Evolutionary conservation across 768 basidiomycete genomes (phyloP).

Genomic region (Suillus clintonianus): DNA sequence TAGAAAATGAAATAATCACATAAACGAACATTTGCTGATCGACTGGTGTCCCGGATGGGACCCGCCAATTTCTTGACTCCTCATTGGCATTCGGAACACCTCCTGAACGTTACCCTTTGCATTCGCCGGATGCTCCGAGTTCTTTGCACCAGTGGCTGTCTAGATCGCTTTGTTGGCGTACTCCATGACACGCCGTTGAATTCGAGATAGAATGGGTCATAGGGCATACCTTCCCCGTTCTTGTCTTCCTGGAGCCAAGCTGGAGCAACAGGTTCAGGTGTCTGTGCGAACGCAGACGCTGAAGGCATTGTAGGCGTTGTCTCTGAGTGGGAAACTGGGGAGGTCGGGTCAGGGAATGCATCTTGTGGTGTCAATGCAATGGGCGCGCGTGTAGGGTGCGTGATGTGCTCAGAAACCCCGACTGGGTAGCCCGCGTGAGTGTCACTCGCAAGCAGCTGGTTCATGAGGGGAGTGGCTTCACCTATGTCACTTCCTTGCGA

Average conservation of each 20-base stretch:
- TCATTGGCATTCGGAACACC: not conserved
- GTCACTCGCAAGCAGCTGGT: not conserved
- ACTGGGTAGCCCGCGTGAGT: conserved; percentile 19
- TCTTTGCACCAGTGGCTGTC: not conserved
- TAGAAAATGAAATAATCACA: not conserved
- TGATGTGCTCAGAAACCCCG: conserved; percentile 19
- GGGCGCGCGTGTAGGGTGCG: conserved; percentile 7
- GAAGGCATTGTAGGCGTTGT: not conserved
- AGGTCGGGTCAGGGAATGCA: conserved; percentile 24
- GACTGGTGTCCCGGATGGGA: not conserved
- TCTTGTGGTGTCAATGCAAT: conserved; percentile 17
- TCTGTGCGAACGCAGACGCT: not conserved
- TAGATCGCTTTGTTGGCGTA: not conserved
- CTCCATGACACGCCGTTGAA: conserved; percentile 7
- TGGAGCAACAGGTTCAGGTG: not conserved
- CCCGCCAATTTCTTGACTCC: not conserved
- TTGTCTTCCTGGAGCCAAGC: not conserved
- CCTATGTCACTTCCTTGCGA: not conserved
- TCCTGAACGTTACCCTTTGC: not conserved
- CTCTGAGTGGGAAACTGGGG: not conserved
- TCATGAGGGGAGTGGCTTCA: not conserved
- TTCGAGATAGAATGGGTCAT: conserved; percentile 23
- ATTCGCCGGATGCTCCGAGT: not conserved
- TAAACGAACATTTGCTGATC: not conserved
- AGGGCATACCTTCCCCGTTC: conserved; percentile 1